Conservation (phyloP, 2,329 filamentous ascomycete species). For the Aspergillus sp. region DNA sequence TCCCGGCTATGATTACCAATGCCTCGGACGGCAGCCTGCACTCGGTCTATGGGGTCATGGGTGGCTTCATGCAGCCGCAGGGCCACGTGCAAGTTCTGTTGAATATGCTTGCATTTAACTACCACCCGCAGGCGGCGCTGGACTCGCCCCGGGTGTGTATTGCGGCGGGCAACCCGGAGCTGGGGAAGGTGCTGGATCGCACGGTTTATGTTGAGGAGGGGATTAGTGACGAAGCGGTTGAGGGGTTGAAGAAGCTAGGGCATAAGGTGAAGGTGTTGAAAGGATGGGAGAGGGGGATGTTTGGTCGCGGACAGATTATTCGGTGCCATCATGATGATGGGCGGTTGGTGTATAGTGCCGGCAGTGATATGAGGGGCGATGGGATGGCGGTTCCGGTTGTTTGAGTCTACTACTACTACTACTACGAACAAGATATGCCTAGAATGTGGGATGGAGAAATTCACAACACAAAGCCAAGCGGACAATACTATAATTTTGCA, state of each 20-base stretch:
- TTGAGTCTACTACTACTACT: background rate
- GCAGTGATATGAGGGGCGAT: conserved; percentile 85
- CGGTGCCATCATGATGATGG: conserved; percentile 74
- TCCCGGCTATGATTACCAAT: conserved; percentile 86
- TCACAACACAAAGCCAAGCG: background rate
- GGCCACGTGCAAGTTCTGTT: conserved; percentile 91
- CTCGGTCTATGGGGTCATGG: conserved; percentile 93
- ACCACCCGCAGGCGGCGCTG: conserved; percentile 82
- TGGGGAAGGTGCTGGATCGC: conserved; percentile 58
- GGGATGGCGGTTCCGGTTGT: conserved; percentile 62
- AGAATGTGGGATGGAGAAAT: background rate
- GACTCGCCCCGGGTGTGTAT: conserved; percentile 93
- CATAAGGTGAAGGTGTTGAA: conserved; percentile 70
- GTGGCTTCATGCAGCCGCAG: conserved; percentile 97
- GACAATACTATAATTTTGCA: background rate
- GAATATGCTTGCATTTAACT: conserved; percentile 79
- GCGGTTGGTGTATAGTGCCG: conserved; percentile 76
- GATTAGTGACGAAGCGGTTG: conserved; percentile 66
- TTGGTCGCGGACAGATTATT: conserved; percentile 87
- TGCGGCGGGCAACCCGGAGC: conserved; percentile 67
- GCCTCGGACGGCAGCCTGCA: conserved; percentile 71
- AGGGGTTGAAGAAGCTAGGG: conserved; percentile 67
- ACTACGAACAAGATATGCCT: background rate
- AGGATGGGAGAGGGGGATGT: conserved; percentile 67
- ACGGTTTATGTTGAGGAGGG: conserved; percentile 81